These are phyloP conservation scores for Mucor sp. DNA, from an alignment of 371 early-diverging fungal species.

Conservation along the genomic window DNA sequence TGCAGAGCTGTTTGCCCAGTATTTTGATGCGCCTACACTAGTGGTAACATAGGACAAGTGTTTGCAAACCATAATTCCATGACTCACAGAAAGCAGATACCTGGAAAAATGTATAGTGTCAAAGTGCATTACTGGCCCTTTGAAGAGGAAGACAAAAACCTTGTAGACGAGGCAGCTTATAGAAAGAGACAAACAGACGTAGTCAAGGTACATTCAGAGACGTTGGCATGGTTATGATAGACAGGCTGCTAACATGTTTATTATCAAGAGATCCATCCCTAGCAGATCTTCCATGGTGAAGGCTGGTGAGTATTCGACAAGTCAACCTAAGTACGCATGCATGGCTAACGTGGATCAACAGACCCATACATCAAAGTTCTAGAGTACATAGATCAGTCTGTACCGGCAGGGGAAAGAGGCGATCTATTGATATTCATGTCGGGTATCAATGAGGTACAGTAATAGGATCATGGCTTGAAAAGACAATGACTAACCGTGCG, in stretches of 20 bases:
- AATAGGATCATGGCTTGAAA: no score
- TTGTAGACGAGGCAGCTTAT: conserved; percentile 56
- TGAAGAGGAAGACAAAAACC: conserved; percentile 49
- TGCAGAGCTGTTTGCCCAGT: conserved; percentile 63
- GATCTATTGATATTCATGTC: conserved; percentile 72
- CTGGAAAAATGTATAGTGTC: conserved; percentile 57
- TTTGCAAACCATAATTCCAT: no score
- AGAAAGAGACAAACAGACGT: conserved; percentile 41
- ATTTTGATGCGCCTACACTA: conserved; percentile 58
- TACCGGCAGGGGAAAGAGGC: conserved; percentile 64
- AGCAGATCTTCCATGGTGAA: conserved; percentile 47
- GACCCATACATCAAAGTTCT: conserved; percentile 65
- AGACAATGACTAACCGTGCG: not conserved
- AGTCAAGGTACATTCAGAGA: conserved; percentile 32
- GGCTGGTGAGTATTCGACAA: conserved; percentile 26
- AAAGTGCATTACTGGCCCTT: conserved; percentile 51
- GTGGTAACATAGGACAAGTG: conserved; percentile 20
- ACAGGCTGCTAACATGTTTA: not conserved
- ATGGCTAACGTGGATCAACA: not conserved
- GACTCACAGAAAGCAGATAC: conserved; percentile 30
- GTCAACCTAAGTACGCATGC: not conserved
- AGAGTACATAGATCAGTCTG: conserved; percentile 63
- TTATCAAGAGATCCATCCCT: conserved; percentile 41
- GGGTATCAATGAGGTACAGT: conserved; percentile 65
- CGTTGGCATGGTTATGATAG: not conserved